Evolutionary conservation across 1,284 basidiomycete species (phyloP).

Genomic region (Trichosporon inkin): DNA sequence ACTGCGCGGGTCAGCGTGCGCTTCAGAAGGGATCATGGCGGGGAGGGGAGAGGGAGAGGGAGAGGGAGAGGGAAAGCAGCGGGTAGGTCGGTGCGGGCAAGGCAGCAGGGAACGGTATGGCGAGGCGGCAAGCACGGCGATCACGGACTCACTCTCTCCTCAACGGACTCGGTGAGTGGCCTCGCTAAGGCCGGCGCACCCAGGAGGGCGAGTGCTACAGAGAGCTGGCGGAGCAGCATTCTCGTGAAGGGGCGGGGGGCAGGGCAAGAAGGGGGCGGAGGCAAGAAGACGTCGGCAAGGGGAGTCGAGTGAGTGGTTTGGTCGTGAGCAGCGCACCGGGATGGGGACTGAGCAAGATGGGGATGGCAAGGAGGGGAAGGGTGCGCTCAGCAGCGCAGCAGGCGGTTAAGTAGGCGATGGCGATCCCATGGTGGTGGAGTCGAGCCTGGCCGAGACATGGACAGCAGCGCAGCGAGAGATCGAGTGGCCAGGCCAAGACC

Average conservation of each 20-base stretch:
- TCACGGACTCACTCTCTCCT: neutral
- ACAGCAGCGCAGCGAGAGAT: too few species aligned
- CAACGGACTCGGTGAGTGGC: neutral
- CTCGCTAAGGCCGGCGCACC: neutral
- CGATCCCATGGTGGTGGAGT: too few species aligned
- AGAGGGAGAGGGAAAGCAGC: too few species aligned
- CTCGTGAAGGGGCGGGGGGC: neutral
- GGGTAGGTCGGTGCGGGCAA: neutral
- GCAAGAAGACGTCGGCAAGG: neutral
- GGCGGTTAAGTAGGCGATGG: too few species aligned
- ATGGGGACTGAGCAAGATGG: neutral
- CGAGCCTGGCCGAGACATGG: too few species aligned
- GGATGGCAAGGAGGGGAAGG: neutral
- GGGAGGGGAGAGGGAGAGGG: neutral
- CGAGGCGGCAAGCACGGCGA: neutral
- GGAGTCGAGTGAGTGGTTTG: neutral
- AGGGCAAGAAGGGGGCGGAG: neutral
- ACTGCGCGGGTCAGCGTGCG: neutral
- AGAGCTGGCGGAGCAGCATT: slow-evolving; percentile 7
- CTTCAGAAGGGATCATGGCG: neutral
- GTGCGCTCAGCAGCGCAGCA: too few species aligned
- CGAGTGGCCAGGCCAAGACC: too few species aligned
- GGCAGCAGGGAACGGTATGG: too few species aligned
- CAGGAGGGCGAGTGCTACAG: neutral
- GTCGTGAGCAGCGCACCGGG: neutral